Conservation (phyloP, 2,329 filamentous ascomycete species). For the Sodiomyces alkalinus region DNA sequence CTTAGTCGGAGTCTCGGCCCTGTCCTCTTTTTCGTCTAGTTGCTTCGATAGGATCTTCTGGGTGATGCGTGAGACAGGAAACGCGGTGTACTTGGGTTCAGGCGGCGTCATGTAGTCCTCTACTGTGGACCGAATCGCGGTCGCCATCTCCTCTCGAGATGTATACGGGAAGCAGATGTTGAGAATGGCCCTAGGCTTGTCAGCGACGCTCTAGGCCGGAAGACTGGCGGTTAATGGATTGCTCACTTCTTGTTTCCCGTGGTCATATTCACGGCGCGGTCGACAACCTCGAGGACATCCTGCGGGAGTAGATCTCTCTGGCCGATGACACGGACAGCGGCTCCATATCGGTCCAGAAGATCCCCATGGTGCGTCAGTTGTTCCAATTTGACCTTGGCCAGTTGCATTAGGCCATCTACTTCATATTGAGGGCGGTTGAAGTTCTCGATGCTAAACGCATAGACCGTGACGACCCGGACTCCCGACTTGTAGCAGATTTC, state of each 20-base stretch:
- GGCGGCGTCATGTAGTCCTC: conserved; percentile 68
- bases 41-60: conserved; percentile 67
- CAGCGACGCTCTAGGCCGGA: not conserved
- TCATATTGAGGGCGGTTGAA: conserved; percentile 95
- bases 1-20: conserved; percentile 24
- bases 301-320: conserved; percentile 69
- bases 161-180: conserved; percentile 99
- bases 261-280: conserved; percentile 74
- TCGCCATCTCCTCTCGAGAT: conserved; percentile 86
- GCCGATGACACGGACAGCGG: conserved; percentile 70
- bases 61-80: conserved; percentile 76
- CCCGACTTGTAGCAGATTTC: conserved; percentile 98
- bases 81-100: conserved; percentile 50
- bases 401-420: conserved; percentile 92
- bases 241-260: conserved; percentile 66
- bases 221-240: not conserved
- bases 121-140: conserved; percentile 76
- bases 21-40: conserved; percentile 27
- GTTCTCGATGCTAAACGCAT: conserved; percentile 98
- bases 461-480: conserved; percentile 92
- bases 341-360: conserved; percentile 82
- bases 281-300: conserved; percentile 79
- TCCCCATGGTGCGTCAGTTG: conserved; percentile 90
- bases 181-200: conserved; percentile 35
- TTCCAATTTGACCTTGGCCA: conserved; percentile 87